Evolutionary conservation across 2,329 filamentous ascomycete species (phyloP), one percentile per base, ranked within the genome.

Genomic region (Xylaria sp.): DNA sequence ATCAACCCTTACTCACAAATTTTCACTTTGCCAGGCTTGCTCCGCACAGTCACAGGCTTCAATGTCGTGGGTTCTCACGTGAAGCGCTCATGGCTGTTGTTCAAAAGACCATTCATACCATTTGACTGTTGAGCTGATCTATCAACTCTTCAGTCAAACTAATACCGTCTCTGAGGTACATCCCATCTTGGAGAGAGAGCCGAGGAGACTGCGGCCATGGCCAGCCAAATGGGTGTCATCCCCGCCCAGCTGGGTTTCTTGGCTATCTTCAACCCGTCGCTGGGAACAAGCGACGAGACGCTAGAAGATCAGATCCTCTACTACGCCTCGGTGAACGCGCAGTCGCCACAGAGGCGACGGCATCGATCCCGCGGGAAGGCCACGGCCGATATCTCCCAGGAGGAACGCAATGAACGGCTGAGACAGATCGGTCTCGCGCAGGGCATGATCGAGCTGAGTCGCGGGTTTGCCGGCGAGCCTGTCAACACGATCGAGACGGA

Each of bases 341-440:
- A 77, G 54, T 65, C 72, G 23, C 23, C 4, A 37, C 70, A 73
- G 37, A 75, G 73, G 54, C 76, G 76, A 59, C 75, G 75, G 34
- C 73, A 77, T 65, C 74, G 79, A 67, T 73, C 76, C 6, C 74
- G 73, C 35, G 72, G 74, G 34, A 74, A 75, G 16, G 76, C 77
- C 1, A 78, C 74, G 10, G 76, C 78, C 37, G 71, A 72, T 55
- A 64, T 81, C 34, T 80, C 80, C 1, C 76, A 83, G 53, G 85
- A 90, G 65, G 86, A 92, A 69, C 85, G 86, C 70, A 94, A 97
- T 74, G 90, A 96, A 76, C 88, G 88, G 68, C 79, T 97, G 69
- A 85, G 94, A 65, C 92, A 97, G 79, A 92, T 99, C 72, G 94
- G 94, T 44, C 84, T 99, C 64, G 94, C 94, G 47, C 94, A 99